These are phyloP conservation scores for Spathaspora sp. DNA, from an alignment of 1,139 yeast species.

Conservation along the genomic window DNA sequence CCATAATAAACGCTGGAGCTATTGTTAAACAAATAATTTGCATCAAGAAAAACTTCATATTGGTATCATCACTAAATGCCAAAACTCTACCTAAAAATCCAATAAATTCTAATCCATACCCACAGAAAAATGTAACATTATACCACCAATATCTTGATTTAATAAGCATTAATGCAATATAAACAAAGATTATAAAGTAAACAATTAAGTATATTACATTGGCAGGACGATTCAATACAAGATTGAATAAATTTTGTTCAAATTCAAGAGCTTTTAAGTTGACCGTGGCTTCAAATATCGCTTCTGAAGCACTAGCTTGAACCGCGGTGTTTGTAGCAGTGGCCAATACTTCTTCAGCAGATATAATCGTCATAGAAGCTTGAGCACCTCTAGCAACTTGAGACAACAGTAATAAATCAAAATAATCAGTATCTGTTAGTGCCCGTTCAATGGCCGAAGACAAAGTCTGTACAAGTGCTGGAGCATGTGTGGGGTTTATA, in stretches of 20 bases:
- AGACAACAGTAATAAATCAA: conserved; percentile 20
- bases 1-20: conserved; percentile 90
- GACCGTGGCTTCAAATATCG: conserved; percentile 30
- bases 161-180: conserved; percentile 18
- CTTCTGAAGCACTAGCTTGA: conserved; percentile 31
- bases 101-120: conserved; percentile 36
- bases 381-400: conserved; percentile 32
- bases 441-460: conserved; percentile 17
- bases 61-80: conserved; percentile 40
- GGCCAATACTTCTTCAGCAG: conserved; percentile 36
- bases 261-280: conserved; percentile 29
- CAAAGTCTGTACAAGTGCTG: conserved; percentile 18
- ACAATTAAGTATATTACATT: conserved; percentile 31
- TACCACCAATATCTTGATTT: conserved; percentile 31
- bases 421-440: conserved; percentile 13
- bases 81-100: conserved; percentile 70
- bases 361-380: conserved; percentile 33
- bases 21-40: conserved; percentile 74
- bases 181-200: conserved; percentile 24
- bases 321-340: conserved; percentile 35
- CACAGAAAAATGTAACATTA: conserved; percentile 30
- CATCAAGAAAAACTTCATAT: conserved; percentile 49
- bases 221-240: conserved; percentile 25
- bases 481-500: conserved; percentile 22
- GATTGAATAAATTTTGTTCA: conserved; percentile 28